Base-by-base conservation (phyloP, 768 basidiomycete genomes). In the Myochromella boudieri region DNA sequence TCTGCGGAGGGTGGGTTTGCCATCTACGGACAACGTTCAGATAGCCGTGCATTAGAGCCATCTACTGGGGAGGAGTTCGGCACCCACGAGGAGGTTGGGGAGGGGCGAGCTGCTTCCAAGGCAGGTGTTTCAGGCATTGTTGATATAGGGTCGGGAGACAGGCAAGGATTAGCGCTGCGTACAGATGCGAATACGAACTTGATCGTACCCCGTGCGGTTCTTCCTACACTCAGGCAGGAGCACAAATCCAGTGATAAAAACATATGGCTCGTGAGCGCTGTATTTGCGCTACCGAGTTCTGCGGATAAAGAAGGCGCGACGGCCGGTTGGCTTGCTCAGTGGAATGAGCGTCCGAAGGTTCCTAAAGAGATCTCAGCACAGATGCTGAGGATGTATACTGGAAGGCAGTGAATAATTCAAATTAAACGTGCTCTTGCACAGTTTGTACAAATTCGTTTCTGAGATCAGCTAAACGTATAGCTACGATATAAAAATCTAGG, bases 111-210 rank as follows among this genome's bases (percentile, higher is more conserved):
- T 0, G 67, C 71, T 12, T 84, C 82, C 3, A 65, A 65, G 27
- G 84, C 78, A 6, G 87, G 87, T 5, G 81, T 80, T 15, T 77
- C 76, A 8, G 87, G 82, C 3, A 75, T 87, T 15, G 71, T 72
- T 1, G 81, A 82, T 56, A 59, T 87, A 15, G 65, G 63, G 34
- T 52, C 54, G 18, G 50, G 60, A 26, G 46, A 50, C 37, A 60
- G 71, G 36, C 58, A 49, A 38, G 72, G 69, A 2, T 54, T 58
- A 44, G 77, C 80, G n/a, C 59, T 87, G 11, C 71, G 84, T 32
- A 80, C 79, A 21, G 86, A 90, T 59, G 81, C 86, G 26, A 88
- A 90, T 63, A 75, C 84, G 26, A 87, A 86, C 60, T 61, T 88
- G 58, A 77, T 88, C 52, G 78, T 77, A 26, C 72, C 85, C 2